These are phyloP conservation scores for Colletotrichum tofieldiae DNA, from an alignment of 2,329 filamentous ascomycete genomes.

Conservation along the genomic window DNA sequence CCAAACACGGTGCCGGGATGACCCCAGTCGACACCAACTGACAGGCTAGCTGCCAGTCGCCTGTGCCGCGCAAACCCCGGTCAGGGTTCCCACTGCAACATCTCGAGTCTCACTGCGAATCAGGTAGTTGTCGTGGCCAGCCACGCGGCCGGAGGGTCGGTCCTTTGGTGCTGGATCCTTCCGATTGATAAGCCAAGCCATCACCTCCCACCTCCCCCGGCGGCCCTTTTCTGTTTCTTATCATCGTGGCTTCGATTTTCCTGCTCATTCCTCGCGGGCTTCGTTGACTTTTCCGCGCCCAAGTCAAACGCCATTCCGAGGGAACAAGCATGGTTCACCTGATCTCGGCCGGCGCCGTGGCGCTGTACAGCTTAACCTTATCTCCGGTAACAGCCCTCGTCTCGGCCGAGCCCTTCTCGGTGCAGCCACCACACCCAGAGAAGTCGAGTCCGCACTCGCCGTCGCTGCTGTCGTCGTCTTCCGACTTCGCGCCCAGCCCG, in stretches of 20 bases:
- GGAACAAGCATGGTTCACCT: neutral
- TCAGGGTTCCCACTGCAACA: constrained; percentile 32
- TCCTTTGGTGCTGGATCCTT: constrained; percentile 5
- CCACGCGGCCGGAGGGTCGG: constrained; percentile 16
- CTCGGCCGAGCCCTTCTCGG: constrained; percentile 31
- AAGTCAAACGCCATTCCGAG: neutral
- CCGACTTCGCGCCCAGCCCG: constrained; percentile 50
- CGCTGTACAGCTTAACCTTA: constrained; percentile 7
- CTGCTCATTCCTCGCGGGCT: neutral
- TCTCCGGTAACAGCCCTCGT: constrained; percentile 11
- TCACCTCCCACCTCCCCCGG: neutral
- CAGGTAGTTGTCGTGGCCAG: constrained; percentile 24
- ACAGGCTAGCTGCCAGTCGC: constrained; percentile 14
- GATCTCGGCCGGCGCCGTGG: constrained; percentile 23
- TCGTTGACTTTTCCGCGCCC: neutral
- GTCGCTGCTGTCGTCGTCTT: neutral
- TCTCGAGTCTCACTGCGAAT: constrained; percentile 37
- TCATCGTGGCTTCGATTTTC: neutral
- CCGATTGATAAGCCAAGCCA: constrained; percentile 26
- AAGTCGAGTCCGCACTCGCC: neutral
- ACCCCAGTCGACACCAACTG: constrained; percentile 23
- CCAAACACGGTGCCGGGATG: constrained; percentile 4
- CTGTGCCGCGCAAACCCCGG: constrained; percentile 11
- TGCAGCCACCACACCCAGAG: neutral
- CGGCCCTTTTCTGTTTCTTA: neutral